Conservation (phyloP, 352 stramenopile species). For the Pythium volutum region DNA sequence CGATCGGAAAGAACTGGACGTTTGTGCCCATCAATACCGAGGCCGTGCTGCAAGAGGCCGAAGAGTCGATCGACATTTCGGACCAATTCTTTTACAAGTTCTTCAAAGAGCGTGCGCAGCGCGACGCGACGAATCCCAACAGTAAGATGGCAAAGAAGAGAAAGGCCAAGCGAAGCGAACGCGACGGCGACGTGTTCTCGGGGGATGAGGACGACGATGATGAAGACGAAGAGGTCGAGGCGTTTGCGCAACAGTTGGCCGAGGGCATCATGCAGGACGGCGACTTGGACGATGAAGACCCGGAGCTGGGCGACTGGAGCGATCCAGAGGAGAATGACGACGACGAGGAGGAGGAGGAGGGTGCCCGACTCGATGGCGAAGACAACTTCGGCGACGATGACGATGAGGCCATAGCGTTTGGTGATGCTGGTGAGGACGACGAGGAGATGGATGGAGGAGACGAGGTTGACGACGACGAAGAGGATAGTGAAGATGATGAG, state of each 20-base stretch:
- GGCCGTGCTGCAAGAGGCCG: slow-evolving; percentile 56
- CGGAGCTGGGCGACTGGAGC: slow-evolving; percentile 68
- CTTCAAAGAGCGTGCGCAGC: slow-evolving; percentile 81
- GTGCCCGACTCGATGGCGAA: slow-evolving; percentile 34
- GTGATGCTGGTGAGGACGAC: slow-evolving; percentile 34
- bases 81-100: slow-evolving; percentile 95
- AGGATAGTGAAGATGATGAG: slow-evolving; percentile 15
- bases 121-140: slow-evolving; percentile 34
- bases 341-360: slow-evolving; percentile 29
- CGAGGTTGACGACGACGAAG: slow-evolving; percentile 18
- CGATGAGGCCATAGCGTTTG: slow-evolving; percentile 33
- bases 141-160: slow-evolving; percentile 37
- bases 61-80: slow-evolving; percentile 65
- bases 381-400: slow-evolving; percentile 55
- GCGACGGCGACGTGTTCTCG: slow-evolving; percentile 52
- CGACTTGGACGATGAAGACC: slow-evolving; percentile 73
- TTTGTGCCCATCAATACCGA: slow-evolving; percentile 70
- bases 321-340: slow-evolving; percentile 41
- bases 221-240: slow-evolving; percentile 83
- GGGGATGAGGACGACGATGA: slow-evolving; percentile 55
- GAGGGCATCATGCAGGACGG: slow-evolving; percentile 87
- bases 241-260: slow-evolving; percentile 87
- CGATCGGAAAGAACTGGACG: slow-evolving; percentile 56
- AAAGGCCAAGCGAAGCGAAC: slow-evolving; percentile 30
- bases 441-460: slow-evolving; percentile 22